phyloP scores from a whole-genome alignment of 2,329 filamentous ascomycete genomes.

The Allantophomopsis lycopodina region DNA sequence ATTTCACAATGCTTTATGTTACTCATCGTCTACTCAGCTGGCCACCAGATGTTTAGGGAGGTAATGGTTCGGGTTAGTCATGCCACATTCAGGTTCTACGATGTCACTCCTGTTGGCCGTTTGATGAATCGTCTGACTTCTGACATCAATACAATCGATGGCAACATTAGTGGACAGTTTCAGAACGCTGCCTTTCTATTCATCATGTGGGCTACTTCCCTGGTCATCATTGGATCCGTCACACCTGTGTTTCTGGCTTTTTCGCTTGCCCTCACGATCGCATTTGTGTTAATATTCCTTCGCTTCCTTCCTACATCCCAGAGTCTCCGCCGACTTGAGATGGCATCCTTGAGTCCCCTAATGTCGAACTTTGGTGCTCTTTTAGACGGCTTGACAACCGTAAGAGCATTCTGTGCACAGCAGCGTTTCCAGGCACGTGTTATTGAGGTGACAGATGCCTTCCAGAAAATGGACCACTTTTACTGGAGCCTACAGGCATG shows the following conservation, averaged over 20 bases:
- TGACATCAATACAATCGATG: slow-evolving; percentile 81
- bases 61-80: slow-evolving; percentile 63
- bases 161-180: slow-evolving; percentile 66
- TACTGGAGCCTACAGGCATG: slow-evolving; percentile 84
- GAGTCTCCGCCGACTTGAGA: slow-evolving; percentile 70
- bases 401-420: slow-evolving; percentile 71
- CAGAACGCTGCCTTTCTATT: slow-evolving; percentile 55
- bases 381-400: slow-evolving; percentile 73
- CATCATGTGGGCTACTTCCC: slow-evolving; percentile 58
- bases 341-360: slow-evolving; percentile 76
- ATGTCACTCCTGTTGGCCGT: slow-evolving; percentile 76
- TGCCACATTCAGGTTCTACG: slow-evolving; percentile 82
- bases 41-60: slow-evolving; percentile 58
- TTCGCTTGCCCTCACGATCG: slow-evolving; percentile 48
- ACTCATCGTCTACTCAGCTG: slow-evolving; percentile 67
- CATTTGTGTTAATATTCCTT: slow-evolving; percentile 63
- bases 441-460: slow-evolving; percentile 69
- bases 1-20: slow-evolving; percentile 55
- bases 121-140: slow-evolving; percentile 88
- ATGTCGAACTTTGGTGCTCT: slow-evolving; percentile 89
- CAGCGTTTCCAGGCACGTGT: slow-evolving; percentile 68
- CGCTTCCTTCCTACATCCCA: slow-evolving; percentile 74
- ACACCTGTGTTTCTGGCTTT: slow-evolving; percentile 68
- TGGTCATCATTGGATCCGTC: slow-evolving; percentile 66
- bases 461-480: slow-evolving; percentile 93